Evolutionary conservation across 345 rosid genomes (phyloP).

Genomic region (Hibiscus tridactylites): DNA sequence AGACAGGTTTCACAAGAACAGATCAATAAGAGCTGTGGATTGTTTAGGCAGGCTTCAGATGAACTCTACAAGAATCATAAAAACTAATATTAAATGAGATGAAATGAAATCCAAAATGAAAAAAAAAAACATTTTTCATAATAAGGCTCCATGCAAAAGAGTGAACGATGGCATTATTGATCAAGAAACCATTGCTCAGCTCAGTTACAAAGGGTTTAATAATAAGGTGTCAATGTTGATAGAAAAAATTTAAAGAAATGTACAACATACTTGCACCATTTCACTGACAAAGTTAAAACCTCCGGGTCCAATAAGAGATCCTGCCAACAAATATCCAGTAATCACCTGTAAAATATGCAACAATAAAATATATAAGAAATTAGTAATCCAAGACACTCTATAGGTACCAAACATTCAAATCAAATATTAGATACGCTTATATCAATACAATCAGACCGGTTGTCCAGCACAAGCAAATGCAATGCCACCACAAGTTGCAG

Average conservation of each 20-base stretch:
- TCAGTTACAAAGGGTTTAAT: background rate
- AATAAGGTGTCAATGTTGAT: background rate
- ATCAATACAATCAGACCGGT: conserved; percentile 55
- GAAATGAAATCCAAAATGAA: background rate
- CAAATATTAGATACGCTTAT: background rate
- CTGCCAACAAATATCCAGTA: conserved; percentile 88
- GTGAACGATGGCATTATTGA: background rate
- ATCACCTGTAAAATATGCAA: conserved; percentile 47
- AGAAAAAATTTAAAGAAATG: background rate
- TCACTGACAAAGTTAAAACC: conserved; percentile 91
- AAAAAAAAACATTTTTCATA: background rate
- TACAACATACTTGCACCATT: conserved; percentile 86
- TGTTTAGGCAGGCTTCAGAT: conserved; percentile 1
- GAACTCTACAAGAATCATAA: background rate
- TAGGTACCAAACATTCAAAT: conserved; percentile 1
- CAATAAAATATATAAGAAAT: background rate
- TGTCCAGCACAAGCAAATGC: conserved; percentile 99
- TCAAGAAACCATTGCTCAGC: background rate
- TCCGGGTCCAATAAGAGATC: conserved; percentile 88
- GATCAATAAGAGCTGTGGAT: background rate
- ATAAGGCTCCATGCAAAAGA: background rate
- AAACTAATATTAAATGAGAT: background rate
- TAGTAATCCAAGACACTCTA: conserved; percentile 1
- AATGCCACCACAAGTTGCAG: conserved; percentile 98
- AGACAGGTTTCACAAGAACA: background rate